Percentiles rank a stretch among this genome's conserved stretches.
Evolutionary conservation across 176 grass and related monocot species (phyloP).

Genomic region (Metroxylon sagu): DNA sequence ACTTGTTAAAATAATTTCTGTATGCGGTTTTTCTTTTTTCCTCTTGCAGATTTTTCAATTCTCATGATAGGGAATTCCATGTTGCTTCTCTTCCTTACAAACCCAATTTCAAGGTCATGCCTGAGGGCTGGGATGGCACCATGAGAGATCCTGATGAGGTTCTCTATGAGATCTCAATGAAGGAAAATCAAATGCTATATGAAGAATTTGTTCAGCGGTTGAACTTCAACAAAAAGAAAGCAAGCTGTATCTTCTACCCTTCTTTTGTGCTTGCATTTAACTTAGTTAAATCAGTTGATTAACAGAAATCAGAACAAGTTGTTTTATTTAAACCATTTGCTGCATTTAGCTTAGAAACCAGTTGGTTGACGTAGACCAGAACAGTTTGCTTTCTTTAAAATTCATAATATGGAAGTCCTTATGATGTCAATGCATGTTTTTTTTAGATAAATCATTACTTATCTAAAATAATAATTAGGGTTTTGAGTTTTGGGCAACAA

Average conservation of each 20-base stretch:
- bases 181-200: constrained; percentile 87
- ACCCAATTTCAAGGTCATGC: constrained; percentile 98
- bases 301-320: too few relatives aligned
- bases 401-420: too few relatives aligned
- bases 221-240: constrained; percentile 98
- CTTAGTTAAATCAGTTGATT: not conserved
- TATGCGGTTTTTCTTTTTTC: not conserved
- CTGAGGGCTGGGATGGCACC: constrained; percentile 90
- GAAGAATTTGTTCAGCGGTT: constrained; percentile 89
- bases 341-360: too few relatives aligned
- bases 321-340: too few relatives aligned
- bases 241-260: constrained; percentile 7
- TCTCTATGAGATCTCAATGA: constrained; percentile 92
- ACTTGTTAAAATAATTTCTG: too few relatives aligned
- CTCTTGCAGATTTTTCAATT: constrained; percentile 72
- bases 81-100: constrained; percentile 92
- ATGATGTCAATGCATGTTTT: too few relatives aligned
- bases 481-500: too few relatives aligned
- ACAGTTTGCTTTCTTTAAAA: too few relatives aligned
- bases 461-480: too few relatives aligned
- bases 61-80: constrained; percentile 93
- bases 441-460: too few relatives aligned
- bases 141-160: constrained; percentile 92
- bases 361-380: too few relatives aligned
- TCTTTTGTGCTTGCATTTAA: not conserved